Base-by-base conservation (phyloP, 495 filamentous ascomycete genomes). In the Penicillium egyptiacum region DNA sequence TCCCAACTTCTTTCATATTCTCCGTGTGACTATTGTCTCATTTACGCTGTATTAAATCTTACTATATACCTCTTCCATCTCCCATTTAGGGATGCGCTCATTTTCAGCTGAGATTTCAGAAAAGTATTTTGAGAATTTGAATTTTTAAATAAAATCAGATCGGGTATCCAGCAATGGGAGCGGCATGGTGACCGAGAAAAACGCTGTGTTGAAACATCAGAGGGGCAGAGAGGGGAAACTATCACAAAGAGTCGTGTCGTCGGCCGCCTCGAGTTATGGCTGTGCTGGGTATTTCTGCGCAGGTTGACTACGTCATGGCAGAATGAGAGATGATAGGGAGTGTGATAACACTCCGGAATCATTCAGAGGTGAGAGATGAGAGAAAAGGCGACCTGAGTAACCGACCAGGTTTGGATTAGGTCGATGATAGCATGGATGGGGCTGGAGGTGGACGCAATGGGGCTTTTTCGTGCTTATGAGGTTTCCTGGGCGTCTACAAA, bases 401-500 rank as follows among this genome's bases (percentile, higher is more conserved):
- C 45, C 43, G 43, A 44, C 42, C 23, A 1, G 19, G n/a, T 48
- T 26, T 10, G 47, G 30, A 23, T 37, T 17, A 10, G 17, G 45
- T 46, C 44, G 44, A 3, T 17, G 25, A 57, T 8, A 23, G 47
- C 14, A 49, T 46, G 40, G 22, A 41, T 17, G 31, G 22, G 30
- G 14, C 44, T 17, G 46, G 49, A 30, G 58, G 40, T 33, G 50
- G 52, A 50, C 43, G 37, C 48, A 51, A 37, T 30, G 37, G 17
- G 40, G 10, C 8, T 31, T 37, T 57, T 44, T 43, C 33, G 17
- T 35, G 17, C 23, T 61, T 47, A 64, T 64, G 64, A 48, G 22
- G 64, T 64, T 50, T 75, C 70, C 60, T 81, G 70, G 1, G 83
- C 85, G 68, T 87, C 84, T 35, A 86, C 77, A 63, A 87, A 87